phyloP scores from a whole-genome alignment of 495 filamentous ascomycete genomes.

The Xylaria curta region DNA sequence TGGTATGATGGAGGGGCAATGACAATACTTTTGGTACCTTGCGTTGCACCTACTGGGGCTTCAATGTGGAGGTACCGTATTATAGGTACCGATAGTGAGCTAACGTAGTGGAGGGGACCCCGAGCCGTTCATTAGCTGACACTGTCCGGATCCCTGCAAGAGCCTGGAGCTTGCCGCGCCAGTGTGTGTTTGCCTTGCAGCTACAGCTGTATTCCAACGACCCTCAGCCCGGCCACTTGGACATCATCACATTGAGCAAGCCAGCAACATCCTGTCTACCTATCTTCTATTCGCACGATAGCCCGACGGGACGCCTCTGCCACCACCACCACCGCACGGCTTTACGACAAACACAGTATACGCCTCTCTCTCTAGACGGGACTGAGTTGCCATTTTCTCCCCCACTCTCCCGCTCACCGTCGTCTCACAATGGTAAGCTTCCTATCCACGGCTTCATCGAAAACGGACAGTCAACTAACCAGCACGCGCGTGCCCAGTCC shows the following conservation, averaged over 20 bases:
- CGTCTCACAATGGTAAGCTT: conserved; percentile 41
- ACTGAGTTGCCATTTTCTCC: background rate
- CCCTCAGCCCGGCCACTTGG: conserved; percentile 28
- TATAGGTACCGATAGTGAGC: background rate
- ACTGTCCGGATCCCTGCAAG: conserved; percentile 24
- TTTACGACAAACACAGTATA: conserved; percentile 7
- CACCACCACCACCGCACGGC: background rate
- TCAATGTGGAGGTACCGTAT: background rate
- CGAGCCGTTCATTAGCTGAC: conserved; percentile 8
- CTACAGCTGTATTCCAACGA: conserved; percentile 26
- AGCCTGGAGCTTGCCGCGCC: conserved; percentile 42
- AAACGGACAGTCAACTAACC: conserved; percentile 29
- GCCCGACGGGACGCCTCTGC: background rate
- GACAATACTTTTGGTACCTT: background rate
- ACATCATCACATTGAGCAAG: conserved; percentile 27
- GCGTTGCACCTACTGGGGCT: too few relatives aligned
- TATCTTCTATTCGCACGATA: background rate
- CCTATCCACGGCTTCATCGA: background rate
- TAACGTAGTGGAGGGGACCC: conserved; percentile 9
- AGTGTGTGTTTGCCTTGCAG: conserved; percentile 46
- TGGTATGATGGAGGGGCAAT: conserved; percentile 26
- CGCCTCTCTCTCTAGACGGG: background rate
- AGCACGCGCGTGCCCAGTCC: conserved; percentile 50
- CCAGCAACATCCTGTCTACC: conserved; percentile 3
- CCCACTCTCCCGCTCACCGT: background rate